Base-by-base conservation (phyloP, 768 basidiomycete genomes). In the Pseudohyphozyma bogoriensis region DNA sequence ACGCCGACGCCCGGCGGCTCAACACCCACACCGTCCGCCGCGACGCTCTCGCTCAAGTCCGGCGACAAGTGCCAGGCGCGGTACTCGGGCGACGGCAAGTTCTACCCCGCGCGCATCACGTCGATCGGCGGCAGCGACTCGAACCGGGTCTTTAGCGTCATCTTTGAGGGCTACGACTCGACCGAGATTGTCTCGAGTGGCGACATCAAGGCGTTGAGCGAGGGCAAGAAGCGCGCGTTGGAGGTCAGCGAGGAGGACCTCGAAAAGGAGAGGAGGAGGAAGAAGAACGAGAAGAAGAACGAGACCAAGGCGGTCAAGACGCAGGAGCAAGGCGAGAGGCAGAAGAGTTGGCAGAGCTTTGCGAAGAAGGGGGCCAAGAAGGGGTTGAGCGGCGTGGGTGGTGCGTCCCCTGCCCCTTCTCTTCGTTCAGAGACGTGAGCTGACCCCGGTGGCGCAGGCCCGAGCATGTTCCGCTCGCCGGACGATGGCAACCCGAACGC, bases 331-430 rank as follows among this genome's bases (percentile, higher is more conserved):
- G 78, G 76, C 35, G 78, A 77, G 64, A 89, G 89, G 75, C 88
- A 91, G 76, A 82, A 81, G 60, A 83, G 83, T 47, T 93, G 89
- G 89, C 88, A 91, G 76, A 88, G 88, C 76, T 93, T 93, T 77
- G 84, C 89, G 26, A 93, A 91, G 78, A 93, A 93, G 77, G 82
- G 84, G 32, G 87, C 89, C 74, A 89, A 85, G 80, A 92, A 92
- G 74, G 89, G 89, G 12, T 82, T 89, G 35, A 83, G 89, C 32
- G 89, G 89, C 29, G 80, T 89, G 36, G 76, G 85, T 33, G 64
- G 67, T 65, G 33, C 32, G 62, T 51, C 4, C 3, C 11, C 5
- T 7, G 9, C 24, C 16, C 9, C 29, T 18, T 26, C 9, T 33
- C 0, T 24, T 45, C 29, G 2, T 15, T 22, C 12, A 39, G 1